phyloP scores from a whole-genome alignment of 768 basidiomycete genomes.

The Mycena pura region DNA sequence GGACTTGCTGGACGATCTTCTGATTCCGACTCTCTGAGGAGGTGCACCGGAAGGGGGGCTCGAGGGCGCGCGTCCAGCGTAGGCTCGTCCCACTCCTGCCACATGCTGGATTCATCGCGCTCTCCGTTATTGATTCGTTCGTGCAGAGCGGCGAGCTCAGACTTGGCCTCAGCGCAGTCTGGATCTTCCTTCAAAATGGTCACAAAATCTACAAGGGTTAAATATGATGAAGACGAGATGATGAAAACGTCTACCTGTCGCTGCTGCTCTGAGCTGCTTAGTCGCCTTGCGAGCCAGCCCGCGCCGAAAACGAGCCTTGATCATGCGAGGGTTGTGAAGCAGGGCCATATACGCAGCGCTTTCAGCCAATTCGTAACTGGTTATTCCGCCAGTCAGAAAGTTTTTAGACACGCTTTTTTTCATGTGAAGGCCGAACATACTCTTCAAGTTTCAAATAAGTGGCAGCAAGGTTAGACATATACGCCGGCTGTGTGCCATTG shows the following conservation, averaged over 20 bases:
- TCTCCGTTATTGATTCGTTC: background rate
- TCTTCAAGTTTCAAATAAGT: conserved; percentile 44
- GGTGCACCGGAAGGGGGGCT: background rate
- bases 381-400: background rate
- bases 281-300: conserved; percentile 44
- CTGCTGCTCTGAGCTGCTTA: conserved; percentile 20
- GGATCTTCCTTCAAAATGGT: conserved; percentile 16
- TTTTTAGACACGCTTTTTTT: background rate
- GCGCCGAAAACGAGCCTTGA: conserved; percentile 48
- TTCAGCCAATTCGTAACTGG: conserved; percentile 49
- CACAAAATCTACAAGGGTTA: conserved; percentile 4
- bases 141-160: background rate
- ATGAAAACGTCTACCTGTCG: background rate
- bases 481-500: conserved; percentile 40
- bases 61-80: background rate
- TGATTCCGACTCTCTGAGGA: background rate
- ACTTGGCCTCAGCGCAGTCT: conserved; percentile 14
- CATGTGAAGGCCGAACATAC: conserved; percentile 25
- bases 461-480: conserved; percentile 44
- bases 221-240: background rate
- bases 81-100: background rate
- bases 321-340: conserved; percentile 38
- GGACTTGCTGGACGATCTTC: background rate
- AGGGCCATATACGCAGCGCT: conserved; percentile 45
- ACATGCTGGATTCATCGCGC: background rate